A percentile compares a stretch with the other conserved stretches of the same genome.
phyloP scores from a whole-genome alignment of 1,139 yeast species.

The Pichia sp. region DNA sequence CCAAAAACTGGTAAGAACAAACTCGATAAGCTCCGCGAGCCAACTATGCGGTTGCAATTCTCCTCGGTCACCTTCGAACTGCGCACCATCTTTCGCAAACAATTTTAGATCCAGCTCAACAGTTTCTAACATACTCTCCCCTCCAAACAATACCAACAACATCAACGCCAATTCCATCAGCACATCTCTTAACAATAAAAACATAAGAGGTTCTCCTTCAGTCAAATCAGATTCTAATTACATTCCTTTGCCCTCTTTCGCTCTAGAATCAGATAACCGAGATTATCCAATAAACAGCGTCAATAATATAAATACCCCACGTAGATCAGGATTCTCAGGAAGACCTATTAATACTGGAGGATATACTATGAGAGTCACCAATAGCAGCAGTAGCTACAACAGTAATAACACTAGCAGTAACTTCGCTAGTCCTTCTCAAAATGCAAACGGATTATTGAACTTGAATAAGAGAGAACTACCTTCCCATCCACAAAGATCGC shows the following conservation, averaged over 20 bases:
- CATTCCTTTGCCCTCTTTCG: neutral
- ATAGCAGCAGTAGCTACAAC: slow-evolving; percentile 4
- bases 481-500: slow-evolving; percentile 9
- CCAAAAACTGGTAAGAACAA: slow-evolving; percentile 29
- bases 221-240: slow-evolving; percentile 7
- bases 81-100: slow-evolving; percentile 1
- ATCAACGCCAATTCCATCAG: neutral
- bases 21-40: slow-evolving; percentile 20
- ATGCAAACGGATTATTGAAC: slow-evolving; percentile 7
- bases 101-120: slow-evolving; percentile 9
- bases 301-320: neutral
- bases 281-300: neutral
- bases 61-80: slow-evolving; percentile 16
- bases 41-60: slow-evolving; percentile 3
- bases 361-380: slow-evolving; percentile 13
- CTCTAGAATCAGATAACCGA: neutral
- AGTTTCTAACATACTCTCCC: neutral
- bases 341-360: slow-evolving; percentile 4
- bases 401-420: neutral
- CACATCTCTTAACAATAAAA: neutral
- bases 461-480: slow-evolving; percentile 8
- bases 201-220: slow-evolving; percentile 7
- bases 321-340: slow-evolving; percentile 13
- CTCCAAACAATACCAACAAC: neutral
- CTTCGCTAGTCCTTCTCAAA: neutral